These are phyloP conservation scores for Penicillium occitanis DNA, from an alignment of 2,329 filamentous ascomycete species.

Conservation along the genomic window DNA sequence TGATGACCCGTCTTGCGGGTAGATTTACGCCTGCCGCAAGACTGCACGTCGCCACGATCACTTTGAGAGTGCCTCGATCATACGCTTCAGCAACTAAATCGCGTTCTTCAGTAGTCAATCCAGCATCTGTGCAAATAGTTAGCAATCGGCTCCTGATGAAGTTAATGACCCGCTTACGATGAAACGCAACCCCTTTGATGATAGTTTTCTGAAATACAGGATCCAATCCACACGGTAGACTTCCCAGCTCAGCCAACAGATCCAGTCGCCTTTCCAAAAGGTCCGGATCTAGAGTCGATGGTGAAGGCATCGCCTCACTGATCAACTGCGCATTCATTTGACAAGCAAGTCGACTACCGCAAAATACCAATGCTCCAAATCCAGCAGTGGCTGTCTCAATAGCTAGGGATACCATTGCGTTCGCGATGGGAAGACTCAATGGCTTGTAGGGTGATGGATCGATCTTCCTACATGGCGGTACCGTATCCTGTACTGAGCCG, in stretches of 20 bases:
- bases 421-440: slow-evolving; percentile 63
- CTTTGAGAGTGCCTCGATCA: slow-evolving; percentile 65
- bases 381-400: slow-evolving; percentile 67
- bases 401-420: slow-evolving; percentile 68
- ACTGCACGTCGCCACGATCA: slow-evolving; percentile 75
- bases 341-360: slow-evolving; percentile 65
- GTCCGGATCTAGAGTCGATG: slow-evolving; percentile 47
- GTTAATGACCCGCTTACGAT: slow-evolving; percentile 54
- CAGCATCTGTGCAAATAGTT: slow-evolving; percentile 36
- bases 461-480: slow-evolving; percentile 49
- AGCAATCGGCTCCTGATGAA: background rate
- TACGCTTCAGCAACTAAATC: slow-evolving; percentile 71
- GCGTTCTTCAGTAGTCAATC: slow-evolving; percentile 70
- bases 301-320: slow-evolving; percentile 62
- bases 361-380: slow-evolving; percentile 72
- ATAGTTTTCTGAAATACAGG: slow-evolving; percentile 64
- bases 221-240: slow-evolving; percentile 66
- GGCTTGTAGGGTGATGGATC: slow-evolving; percentile 60
- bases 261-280: slow-evolving; percentile 62
- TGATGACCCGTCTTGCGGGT: slow-evolving; percentile 68
- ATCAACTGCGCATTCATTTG: slow-evolving; percentile 69
- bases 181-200: slow-evolving; percentile 68
- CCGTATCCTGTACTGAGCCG: slow-evolving; percentile 32
- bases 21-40: slow-evolving; percentile 82
- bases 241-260: slow-evolving; percentile 65